These are phyloP conservation scores for Paxillus rubicundulus DNA, from an alignment of 768 basidiomycete species.

Conservation along the genomic window DNA sequence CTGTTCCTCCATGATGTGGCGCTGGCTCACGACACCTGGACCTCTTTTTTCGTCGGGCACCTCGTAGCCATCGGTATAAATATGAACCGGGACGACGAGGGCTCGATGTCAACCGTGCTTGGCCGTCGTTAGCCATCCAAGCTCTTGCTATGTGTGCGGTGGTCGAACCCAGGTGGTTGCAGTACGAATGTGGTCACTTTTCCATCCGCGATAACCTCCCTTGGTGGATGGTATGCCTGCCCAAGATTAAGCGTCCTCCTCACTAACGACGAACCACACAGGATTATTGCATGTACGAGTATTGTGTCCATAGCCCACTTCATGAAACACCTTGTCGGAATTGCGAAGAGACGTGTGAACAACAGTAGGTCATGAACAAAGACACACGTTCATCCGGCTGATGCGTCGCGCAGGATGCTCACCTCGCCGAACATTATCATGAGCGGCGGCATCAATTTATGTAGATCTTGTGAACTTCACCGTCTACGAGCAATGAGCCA, in stretches of 20 bases:
- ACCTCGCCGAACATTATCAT: slow-evolving; percentile 2
- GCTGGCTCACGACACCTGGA: neutral
- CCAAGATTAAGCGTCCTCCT: neutral
- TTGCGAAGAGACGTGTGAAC: slow-evolving; percentile 1
- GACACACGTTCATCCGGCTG: neutral
- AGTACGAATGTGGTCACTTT: slow-evolving; percentile 7
- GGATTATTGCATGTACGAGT: neutral
- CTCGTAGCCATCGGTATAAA: neutral
- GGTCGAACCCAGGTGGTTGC: slow-evolving; percentile 8
- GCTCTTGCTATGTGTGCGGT: slow-evolving; percentile 2
- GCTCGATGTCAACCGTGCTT: neutral
- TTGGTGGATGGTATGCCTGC: slow-evolving; percentile 10
- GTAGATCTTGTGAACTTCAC: slow-evolving; percentile 3
- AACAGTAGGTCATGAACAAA: neutral
- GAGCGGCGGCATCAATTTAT: neutral
- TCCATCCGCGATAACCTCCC: neutral
- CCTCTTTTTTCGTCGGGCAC: neutral
- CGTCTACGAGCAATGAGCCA: neutral
- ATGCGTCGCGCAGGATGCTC: neutral
- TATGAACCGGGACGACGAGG: neutral
- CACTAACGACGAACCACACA: neutral
- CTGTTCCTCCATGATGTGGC: neutral
- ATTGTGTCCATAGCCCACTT: slow-evolving; percentile 1
- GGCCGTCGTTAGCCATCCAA: neutral
- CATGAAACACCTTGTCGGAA: slow-evolving; percentile 2